Percentiles rank a stretch among this genome's conserved stretches.
These are phyloP conservation scores for Cryphonectria carpinicola DNA, from an alignment of 2,329 filamentous ascomycete species.

Conservation along the genomic window DNA sequence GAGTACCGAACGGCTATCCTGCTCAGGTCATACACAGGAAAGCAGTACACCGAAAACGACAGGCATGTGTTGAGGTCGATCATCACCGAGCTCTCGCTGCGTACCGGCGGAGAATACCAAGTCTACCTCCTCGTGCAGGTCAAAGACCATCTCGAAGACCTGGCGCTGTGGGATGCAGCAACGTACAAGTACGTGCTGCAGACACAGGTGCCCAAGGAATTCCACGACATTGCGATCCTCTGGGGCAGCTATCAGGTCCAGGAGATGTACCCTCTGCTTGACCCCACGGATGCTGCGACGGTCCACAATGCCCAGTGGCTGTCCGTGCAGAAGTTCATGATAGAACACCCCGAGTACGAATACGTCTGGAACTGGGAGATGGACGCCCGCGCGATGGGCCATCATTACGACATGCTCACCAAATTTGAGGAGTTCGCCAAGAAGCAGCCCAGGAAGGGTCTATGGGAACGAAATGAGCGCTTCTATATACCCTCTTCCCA, in stretches of 20 bases:
- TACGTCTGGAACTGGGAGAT: slow-evolving; percentile 90
- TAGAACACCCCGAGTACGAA: slow-evolving; percentile 78
- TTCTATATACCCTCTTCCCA: slow-evolving; percentile 74
- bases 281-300: slow-evolving; percentile 52
- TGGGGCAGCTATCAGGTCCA: slow-evolving; percentile 78
- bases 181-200: slow-evolving; percentile 64
- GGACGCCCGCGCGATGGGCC: slow-evolving; percentile 77
- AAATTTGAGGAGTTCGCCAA: slow-evolving; percentile 66
- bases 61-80: slow-evolving; percentile 78
- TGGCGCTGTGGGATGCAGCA: slow-evolving; percentile 60
- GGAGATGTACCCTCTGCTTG: slow-evolving; percentile 75
- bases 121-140: slow-evolving; percentile 81
- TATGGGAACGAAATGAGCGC: slow-evolving; percentile 75
- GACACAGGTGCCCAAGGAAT: slow-evolving; percentile 44
- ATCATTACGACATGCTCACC: slow-evolving; percentile 79
- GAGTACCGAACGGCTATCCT: slow-evolving; percentile 72
- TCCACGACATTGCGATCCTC: slow-evolving; percentile 70
- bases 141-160: slow-evolving; percentile 57
- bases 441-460: slow-evolving; percentile 69
- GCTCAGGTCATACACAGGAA: slow-evolving; percentile 75
- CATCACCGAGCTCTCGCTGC: slow-evolving; percentile 75
- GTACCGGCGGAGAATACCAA: slow-evolving; percentile 79
- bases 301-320: slow-evolving; percentile 70
- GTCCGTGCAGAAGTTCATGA: slow-evolving; percentile 74
- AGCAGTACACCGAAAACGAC: slow-evolving; percentile 77